Conservation (phyloP, 73 alveolate genomes). For the Paramecium bursaria region DNA sequence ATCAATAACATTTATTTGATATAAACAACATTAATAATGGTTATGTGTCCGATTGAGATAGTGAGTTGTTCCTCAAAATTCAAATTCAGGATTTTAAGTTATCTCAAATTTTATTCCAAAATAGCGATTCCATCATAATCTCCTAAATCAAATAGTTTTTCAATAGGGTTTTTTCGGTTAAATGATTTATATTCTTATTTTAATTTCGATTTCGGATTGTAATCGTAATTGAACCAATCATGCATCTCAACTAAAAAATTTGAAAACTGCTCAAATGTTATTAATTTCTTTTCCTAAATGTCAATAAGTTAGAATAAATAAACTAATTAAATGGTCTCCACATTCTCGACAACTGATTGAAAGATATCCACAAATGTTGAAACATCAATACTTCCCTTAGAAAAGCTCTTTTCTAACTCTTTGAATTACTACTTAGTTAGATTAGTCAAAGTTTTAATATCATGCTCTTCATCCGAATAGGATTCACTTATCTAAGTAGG, state of each 20-base stretch:
- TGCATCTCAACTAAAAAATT: slow-evolving; percentile 54
- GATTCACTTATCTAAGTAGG: too few species aligned
- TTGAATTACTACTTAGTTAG: too few species aligned
- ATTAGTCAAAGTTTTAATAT: too few species aligned
- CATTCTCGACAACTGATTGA: too few species aligned
- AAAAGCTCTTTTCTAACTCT: too few species aligned
- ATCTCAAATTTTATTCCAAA: slow-evolving; percentile 35
- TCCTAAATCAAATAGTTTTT: slow-evolving; percentile 41
- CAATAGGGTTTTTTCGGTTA: background rate
- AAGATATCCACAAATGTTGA: too few species aligned
- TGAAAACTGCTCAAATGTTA: slow-evolving; percentile 40
- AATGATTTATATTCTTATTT: slow-evolving; percentile 1
- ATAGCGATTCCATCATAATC: slow-evolving; percentile 16
- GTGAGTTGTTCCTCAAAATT: background rate
- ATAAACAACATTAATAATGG: slow-evolving; percentile 29
- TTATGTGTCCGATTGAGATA: slow-evolving; percentile 29
- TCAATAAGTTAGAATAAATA: slow-evolving; percentile 29
- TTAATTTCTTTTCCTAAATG: slow-evolving; percentile 8
- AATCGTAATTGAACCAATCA: slow-evolving; percentile 54
- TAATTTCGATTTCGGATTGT: slow-evolving; percentile 1
- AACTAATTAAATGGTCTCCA: too few species aligned
- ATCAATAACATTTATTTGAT: background rate
- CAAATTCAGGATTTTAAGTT: slow-evolving; percentile 6
- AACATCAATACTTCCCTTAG: too few species aligned
- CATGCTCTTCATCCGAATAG: too few species aligned